phyloP scores from a whole-genome alignment of 345 rosid species.

The Citrus glauca region DNA sequence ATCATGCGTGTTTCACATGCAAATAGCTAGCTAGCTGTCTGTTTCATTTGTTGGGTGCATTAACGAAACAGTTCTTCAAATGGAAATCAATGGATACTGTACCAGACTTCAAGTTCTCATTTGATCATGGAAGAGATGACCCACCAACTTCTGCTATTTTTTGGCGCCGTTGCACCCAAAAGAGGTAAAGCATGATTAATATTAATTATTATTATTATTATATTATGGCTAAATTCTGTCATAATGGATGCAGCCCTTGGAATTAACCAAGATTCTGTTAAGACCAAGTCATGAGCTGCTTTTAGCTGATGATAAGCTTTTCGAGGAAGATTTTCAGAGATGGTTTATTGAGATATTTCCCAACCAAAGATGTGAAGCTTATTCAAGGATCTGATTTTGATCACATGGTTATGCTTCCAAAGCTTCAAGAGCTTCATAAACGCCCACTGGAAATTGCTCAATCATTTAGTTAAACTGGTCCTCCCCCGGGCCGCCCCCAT shows the following conservation, averaged over 20 bases:
- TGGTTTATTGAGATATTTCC: conserved; percentile 13
- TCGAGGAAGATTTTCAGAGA: conserved; percentile 5
- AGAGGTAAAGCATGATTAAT: conserved; percentile 19
- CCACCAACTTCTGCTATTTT: conserved; percentile 22
- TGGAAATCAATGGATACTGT: not conserved
- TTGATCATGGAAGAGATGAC: conserved; percentile 17
- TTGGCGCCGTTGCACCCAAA: conserved; percentile 17
- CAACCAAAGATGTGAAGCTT: conserved; percentile 4
- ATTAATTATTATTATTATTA: no score
- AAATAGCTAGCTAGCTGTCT: no score
- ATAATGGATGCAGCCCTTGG: conserved; percentile 14
- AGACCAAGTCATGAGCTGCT: not conserved
- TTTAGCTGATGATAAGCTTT: not conserved
- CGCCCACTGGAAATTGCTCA: conserved; percentile 18
- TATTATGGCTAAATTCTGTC: not conserved
- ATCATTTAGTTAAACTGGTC: not conserved
- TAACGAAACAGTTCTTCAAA: conserved; percentile 2
- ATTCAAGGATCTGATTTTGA: conserved; percentile 20
- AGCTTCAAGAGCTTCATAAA: conserved; percentile 12
- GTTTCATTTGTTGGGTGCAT: not conserved
- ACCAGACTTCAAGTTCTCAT: conserved; percentile 15
- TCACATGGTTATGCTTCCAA: conserved; percentile 32
- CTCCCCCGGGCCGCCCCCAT: no score
- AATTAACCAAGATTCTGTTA: conserved; percentile 9
- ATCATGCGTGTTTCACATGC: no score